Conservation (phyloP, 208 protist species). For the Crithidia expoeki region DNA sequence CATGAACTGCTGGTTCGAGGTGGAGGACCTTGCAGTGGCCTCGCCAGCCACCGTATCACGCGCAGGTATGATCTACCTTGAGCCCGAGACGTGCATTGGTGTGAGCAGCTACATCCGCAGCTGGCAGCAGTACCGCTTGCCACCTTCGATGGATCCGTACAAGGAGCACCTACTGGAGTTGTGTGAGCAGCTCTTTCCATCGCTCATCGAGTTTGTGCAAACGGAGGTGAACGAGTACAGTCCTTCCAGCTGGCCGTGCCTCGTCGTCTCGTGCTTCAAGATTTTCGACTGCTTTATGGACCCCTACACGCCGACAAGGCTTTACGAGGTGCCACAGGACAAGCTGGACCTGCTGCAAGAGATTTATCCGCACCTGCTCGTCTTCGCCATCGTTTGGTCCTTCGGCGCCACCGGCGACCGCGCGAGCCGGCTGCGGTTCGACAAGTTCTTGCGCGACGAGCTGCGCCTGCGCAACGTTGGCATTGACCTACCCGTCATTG, state of each 20-base stretch:
- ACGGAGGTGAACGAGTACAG: conserved; percentile 93
- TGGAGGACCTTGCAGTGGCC: conserved; percentile 96
- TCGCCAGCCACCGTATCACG: conserved; percentile 98
- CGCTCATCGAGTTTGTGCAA: conserved; percentile 93
- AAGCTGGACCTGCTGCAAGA: conserved; percentile 79
- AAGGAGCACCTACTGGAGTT: conserved; percentile 84
- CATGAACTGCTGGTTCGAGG: conserved; percentile 98
- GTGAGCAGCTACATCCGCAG: conserved; percentile 80
- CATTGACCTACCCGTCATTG: conserved; percentile 90
- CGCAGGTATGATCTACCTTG: conserved; percentile 99
- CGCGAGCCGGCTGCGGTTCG: conserved; percentile 91
- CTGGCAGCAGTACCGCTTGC: conserved; percentile 88
- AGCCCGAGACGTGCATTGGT: conserved; percentile 91
- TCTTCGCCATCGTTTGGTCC: conserved; percentile 98
- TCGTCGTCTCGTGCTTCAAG: conserved; percentile 94
- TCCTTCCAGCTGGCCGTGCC: conserved; percentile 95
- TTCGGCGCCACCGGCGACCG: conserved; percentile 96
- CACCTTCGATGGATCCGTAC: conserved; percentile 82
- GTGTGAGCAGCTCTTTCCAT: conserved; percentile 89
- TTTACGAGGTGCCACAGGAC: conserved; percentile 83
- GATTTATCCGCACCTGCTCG: conserved; percentile 90
- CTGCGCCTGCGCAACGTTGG: conserved; percentile 66
- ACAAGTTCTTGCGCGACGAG: conserved; percentile 92
- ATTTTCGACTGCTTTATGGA: conserved; percentile 92
- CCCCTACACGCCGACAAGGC: conserved; percentile 84